Evolutionary conservation across 495 filamentous ascomycete species (phyloP).

Genomic region (Entonaema liquescens): DNA sequence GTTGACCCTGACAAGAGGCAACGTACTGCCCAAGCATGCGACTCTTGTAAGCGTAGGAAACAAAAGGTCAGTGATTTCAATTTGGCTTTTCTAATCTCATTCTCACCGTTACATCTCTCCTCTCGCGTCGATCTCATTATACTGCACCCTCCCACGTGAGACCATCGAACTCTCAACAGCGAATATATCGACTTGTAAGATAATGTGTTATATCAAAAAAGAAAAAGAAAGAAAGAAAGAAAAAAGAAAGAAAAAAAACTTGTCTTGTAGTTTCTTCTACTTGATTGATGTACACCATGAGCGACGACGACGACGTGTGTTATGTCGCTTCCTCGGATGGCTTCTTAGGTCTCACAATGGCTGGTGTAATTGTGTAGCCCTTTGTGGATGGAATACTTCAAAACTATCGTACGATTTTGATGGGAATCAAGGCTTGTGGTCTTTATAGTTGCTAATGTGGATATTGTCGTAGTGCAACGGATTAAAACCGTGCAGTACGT

Average conservation of each 20-base stretch:
- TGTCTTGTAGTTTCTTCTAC: conserved; percentile 7
- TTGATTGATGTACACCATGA: conserved; percentile 27
- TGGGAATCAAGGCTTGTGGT: conserved; percentile 15
- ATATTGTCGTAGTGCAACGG: conserved; percentile 68
- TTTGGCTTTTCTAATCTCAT: neutral
- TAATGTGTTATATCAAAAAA: neutral
- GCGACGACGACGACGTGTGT: conserved; percentile 23
- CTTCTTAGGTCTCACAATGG: conserved; percentile 29
- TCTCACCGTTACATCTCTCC: conserved; percentile 23
- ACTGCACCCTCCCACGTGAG: conserved; percentile 8
- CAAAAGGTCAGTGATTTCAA: conserved; percentile 67
- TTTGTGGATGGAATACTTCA: conserved; percentile 19
- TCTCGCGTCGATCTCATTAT: conserved; percentile 21
- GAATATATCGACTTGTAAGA: conserved; percentile 2
- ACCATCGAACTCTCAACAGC: conserved; percentile 6
- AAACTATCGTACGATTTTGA: conserved; percentile 23
- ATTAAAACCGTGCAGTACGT: conserved; percentile 73
- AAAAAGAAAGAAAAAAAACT: too few relatives aligned
- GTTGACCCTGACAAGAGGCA: conserved; percentile 71
- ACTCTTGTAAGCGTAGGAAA: conserved; percentile 80
- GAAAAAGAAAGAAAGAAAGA: too few relatives aligned
- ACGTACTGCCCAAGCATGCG: conserved; percentile 73
- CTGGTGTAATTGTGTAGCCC: conserved; percentile 38
- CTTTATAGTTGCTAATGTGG: conserved; percentile 29
- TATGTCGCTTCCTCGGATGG: conserved; percentile 26